Percentiles rank a stretch among this genome's conserved stretches.
These are phyloP conservation scores for Alternaria viburni DNA, from an alignment of 2,329 filamentous ascomycete genomes.

Conservation along the genomic window DNA sequence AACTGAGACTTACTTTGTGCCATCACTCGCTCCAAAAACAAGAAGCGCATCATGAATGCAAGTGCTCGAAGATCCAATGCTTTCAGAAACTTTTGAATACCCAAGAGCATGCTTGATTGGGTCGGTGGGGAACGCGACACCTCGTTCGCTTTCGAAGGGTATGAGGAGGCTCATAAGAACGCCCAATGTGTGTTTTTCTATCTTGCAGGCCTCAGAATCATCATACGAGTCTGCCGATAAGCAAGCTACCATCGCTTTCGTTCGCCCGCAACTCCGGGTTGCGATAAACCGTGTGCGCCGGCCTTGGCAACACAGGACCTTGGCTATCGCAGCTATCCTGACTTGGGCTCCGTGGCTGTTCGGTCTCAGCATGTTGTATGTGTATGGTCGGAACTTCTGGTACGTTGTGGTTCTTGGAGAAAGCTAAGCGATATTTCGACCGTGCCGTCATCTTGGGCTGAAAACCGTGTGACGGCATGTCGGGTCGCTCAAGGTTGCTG, in stretches of 20 bases:
- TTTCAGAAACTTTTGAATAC: background rate
- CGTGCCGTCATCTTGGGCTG: conserved; percentile 4
- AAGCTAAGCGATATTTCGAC: conserved; percentile 20
- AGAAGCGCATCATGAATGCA: background rate
- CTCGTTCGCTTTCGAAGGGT: background rate
- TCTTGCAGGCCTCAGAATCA: conserved; percentile 11
- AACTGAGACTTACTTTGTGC: background rate
- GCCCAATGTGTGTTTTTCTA: fast-evolving
- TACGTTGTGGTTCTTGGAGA: conserved; percentile 11
- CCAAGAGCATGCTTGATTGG: background rate
- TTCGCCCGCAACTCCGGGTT: conserved; percentile 11
- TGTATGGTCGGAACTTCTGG: conserved; percentile 28
- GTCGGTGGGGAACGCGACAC: background rate
- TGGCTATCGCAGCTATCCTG: conserved; percentile 28
- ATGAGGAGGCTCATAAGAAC: background rate
- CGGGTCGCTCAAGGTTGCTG: conserved; percentile 11
- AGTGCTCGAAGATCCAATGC: background rate
- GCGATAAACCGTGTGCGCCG: conserved; percentile 22
- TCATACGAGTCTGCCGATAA: conserved; percentile 28
- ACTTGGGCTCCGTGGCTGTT: conserved; percentile 28
- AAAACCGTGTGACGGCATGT: background rate
- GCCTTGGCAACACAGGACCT: conserved; percentile 21
- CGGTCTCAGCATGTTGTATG: conserved; percentile 29
- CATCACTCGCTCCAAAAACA: background rate
- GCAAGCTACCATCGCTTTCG: conserved; percentile 21